A percentile compares a stretch with the other conserved stretches of the same genome.
phyloP scores from a whole-genome alignment of 176 grass and related monocot species.

The Saccharum spontaneum region DNA sequence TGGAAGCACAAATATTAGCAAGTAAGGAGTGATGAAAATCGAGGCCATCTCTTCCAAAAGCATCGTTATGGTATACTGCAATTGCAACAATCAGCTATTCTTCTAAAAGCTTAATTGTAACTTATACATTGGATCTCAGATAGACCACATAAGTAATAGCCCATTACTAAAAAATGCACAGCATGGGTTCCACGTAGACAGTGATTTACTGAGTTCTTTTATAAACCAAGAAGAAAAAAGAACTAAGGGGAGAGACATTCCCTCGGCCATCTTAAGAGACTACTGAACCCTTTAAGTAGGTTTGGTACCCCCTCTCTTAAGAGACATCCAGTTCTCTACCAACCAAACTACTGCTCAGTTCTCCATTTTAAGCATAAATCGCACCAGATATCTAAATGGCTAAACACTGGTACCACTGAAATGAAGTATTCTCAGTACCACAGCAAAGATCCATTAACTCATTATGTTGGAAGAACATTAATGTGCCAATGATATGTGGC shows the following conservation, averaged over 20 bases:
- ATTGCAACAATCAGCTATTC: slow-evolving; percentile 1
- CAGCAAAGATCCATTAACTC: neutral
- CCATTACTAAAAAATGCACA: neutral
- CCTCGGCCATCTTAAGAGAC: neutral
- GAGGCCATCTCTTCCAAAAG: slow-evolving; percentile 94
- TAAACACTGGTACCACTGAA: neutral
- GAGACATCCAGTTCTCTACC: neutral
- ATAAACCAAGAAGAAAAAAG: neutral
- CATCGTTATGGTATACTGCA: slow-evolving; percentile 94
- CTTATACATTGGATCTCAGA: neutral
- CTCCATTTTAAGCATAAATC: neutral
- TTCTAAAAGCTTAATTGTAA: neutral
- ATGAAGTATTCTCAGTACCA: neutral
- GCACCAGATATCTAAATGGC: neutral
- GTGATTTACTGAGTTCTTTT: slow-evolving; percentile 6
- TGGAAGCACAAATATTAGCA: slow-evolving; percentile 87
- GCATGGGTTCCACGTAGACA: neutral
- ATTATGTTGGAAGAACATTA: neutral
- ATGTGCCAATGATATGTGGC: neutral
- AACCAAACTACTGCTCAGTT: neutral
- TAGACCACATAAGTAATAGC: slow-evolving; percentile 6
- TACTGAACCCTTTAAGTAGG: neutral
- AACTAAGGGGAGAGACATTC: neutral
- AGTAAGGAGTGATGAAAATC: slow-evolving; percentile 83
- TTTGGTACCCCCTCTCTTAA: neutral